Conservation (phyloP, 352 stramenopile species). For the Pythium vanterpoolii region DNA sequence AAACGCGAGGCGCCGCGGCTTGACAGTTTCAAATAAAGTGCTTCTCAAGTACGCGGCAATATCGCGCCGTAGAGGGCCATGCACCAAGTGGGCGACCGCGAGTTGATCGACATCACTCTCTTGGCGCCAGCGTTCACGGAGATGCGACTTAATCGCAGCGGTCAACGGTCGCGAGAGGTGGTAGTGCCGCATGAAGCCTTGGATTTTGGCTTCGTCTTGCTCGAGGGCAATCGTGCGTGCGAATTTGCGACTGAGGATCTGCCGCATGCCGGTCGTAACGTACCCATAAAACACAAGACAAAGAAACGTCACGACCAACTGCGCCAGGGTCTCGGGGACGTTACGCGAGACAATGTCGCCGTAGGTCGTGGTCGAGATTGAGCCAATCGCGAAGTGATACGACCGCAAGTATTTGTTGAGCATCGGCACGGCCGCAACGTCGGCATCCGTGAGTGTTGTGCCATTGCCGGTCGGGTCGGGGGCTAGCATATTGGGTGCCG, state of each 20-base stretch:
- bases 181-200: slow-evolving; percentile 16
- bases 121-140: slow-evolving; percentile 21
- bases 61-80: slow-evolving; percentile 14
- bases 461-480: slow-evolving; percentile 6
- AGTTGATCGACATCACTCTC: slow-evolving; percentile 20
- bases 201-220: slow-evolving; percentile 18
- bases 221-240: slow-evolving; percentile 21
- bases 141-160: slow-evolving; percentile 8
- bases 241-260: slow-evolving; percentile 26
- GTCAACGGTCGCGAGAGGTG: slow-evolving; percentile 19
- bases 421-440: slow-evolving; percentile 20
- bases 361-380: slow-evolving; percentile 29
- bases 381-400: slow-evolving; percentile 31
- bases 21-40: slow-evolving; percentile 8
- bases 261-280: slow-evolving; percentile 21
- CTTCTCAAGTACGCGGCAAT: slow-evolving; percentile 20
- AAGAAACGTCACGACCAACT: slow-evolving; percentile 26
- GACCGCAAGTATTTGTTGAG: slow-evolving; percentile 31
- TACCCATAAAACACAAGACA: slow-evolving; percentile 32
- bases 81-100: slow-evolving; percentile 5
- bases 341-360: slow-evolving; percentile 29
- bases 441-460: neutral
- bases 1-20: slow-evolving; percentile 13
- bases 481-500: slow-evolving; percentile 20
- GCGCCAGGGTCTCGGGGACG: slow-evolving; percentile 21